Conservation (phyloP, 2,329 filamentous ascomycete species). For the Colletotrichum sp. region DNA sequence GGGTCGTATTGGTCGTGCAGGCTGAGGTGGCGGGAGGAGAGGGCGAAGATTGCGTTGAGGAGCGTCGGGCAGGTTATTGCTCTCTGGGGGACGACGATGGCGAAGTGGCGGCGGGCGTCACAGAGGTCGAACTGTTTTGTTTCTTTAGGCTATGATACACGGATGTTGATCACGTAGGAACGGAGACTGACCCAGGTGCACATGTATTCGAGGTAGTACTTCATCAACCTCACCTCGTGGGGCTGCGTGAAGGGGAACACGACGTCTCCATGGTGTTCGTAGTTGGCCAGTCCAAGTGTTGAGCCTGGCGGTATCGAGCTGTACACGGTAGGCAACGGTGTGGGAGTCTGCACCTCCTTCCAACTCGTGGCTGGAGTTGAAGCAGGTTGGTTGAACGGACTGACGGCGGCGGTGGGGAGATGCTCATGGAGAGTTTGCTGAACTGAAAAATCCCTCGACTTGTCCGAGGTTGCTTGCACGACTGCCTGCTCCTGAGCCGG, state of each 20-base stretch:
- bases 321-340: background rate
- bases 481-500: background rate
- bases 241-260: conserved; percentile 24
- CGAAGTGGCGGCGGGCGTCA: conserved; percentile 43
- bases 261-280: conserved; percentile 6
- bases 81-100: conserved; percentile 52
- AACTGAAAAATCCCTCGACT: background rate
- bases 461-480: background rate
- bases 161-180: background rate
- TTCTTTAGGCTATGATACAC: background rate
- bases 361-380: background rate
- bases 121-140: conserved; percentile 12
- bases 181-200: conserved; percentile 26
- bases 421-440: background rate
- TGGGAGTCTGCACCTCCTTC: conserved; percentile 5
- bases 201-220: conserved; percentile 31
- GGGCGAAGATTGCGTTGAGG: conserved; percentile 57
- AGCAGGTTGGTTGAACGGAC: background rate
- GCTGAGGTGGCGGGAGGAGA: conserved; percentile 57
- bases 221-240: conserved; percentile 27
- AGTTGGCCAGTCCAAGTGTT: conserved; percentile 6
- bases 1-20: conserved; percentile 46
- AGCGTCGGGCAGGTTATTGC: conserved; percentile 54
- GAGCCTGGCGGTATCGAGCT: background rate
- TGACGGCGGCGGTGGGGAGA: background rate